Base-by-base conservation (phyloP, 1,139 yeast genomes). In the Nakaseomyces nivariensis region DNA sequence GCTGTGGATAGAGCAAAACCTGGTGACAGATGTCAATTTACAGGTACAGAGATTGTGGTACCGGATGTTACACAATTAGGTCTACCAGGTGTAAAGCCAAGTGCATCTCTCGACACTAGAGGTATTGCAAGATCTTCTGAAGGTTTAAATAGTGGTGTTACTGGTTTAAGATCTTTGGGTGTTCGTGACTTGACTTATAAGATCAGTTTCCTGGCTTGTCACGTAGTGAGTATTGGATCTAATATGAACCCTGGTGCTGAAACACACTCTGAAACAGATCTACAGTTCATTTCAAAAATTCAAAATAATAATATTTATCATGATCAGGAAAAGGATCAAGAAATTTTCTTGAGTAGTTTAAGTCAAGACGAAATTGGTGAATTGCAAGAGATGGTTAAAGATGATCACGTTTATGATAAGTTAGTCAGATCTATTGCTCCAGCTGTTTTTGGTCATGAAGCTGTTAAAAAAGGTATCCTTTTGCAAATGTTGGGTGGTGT, bases 1-100 rank as follows among this genome's bases (percentile, higher is more conserved):
- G 77, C 89, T 48, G 98, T 94, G 7, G 99, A 92, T 66, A 77
- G 90, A 57, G 97, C 97, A 3, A 94, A 92, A 67, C 97, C 99
- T 0, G 99, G 99, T 57, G 98, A 92, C 67, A 86, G 89, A 66
- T 88, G 97, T 70, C 81, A 82, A 58, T 90, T 94, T 67, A 88
- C 96, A 0, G 99, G 99, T 47, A 85, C 96, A 1, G 95, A 89
- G 63, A 89, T 94, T 53, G 98, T 92, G 11, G 81, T 92, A 26
- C 99, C 99, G 0, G 98, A 92, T 69, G 85, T 94, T 8, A 75
- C 96, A 1, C 98, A 94, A 68, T 74, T 92, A 50, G 97, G 97
- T n/a, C 73, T 94, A 44, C 98, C 98, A 0, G 99, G 99, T 53
- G 82, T 92, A 22, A 92, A 89, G 64, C 94, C 98, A 4, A 81